These are phyloP conservation scores for Cladosporium phlei DNA, from an alignment of 2,329 filamentous ascomycete genomes.

Conservation along the genomic window DNA sequence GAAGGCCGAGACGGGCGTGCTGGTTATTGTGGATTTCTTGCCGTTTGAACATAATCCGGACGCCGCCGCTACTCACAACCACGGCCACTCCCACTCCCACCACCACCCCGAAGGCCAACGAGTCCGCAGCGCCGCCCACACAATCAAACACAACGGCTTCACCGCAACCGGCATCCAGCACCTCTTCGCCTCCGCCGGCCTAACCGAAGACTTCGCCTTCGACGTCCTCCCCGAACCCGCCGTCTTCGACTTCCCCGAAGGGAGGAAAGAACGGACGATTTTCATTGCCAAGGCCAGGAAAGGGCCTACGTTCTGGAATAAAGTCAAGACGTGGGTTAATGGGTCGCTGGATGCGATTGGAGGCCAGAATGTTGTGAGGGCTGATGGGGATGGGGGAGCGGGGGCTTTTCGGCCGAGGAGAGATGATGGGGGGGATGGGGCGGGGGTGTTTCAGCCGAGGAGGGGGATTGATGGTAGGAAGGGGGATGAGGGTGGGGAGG, in stretches of 20 bases:
- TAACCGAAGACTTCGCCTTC: slow-evolving; percentile 30
- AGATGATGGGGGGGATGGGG: not conserved
- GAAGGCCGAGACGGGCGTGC: slow-evolving; percentile 26
- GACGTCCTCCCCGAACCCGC: slow-evolving; percentile 26
- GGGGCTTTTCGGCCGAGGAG: slow-evolving; percentile 9
- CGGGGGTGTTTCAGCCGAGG: not conserved
- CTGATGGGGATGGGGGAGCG: not conserved
- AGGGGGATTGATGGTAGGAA: not conserved
- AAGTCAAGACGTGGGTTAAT: slow-evolving; percentile 15
- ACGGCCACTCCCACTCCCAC: slow-evolving; percentile 9
- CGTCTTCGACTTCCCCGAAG: slow-evolving; percentile 25
- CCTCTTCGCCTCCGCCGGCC: slow-evolving; percentile 26
- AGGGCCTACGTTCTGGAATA: slow-evolving; percentile 18
- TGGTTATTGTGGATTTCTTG: slow-evolving; percentile 28
- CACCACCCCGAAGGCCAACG: not conserved
- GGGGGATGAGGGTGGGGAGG: slow-evolving; percentile 4
- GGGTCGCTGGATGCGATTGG: slow-evolving; percentile 10
- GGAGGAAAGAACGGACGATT: slow-evolving; percentile 24
- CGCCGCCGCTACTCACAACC: not conserved
- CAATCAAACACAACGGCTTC: slow-evolving; percentile 34
- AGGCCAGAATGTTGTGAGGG: slow-evolving; percentile 12
- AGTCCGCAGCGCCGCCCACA: slow-evolving; percentile 21
- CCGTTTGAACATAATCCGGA: slow-evolving; percentile 18
- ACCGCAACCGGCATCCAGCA: slow-evolving; percentile 21
- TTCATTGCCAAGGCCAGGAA: slow-evolving; percentile 31